Evolutionary conservation across 2,329 filamentous ascomycete genomes (phyloP), one percentile per base, ranked within the genome.

Genomic region (Orbilia javanica): DNA sequence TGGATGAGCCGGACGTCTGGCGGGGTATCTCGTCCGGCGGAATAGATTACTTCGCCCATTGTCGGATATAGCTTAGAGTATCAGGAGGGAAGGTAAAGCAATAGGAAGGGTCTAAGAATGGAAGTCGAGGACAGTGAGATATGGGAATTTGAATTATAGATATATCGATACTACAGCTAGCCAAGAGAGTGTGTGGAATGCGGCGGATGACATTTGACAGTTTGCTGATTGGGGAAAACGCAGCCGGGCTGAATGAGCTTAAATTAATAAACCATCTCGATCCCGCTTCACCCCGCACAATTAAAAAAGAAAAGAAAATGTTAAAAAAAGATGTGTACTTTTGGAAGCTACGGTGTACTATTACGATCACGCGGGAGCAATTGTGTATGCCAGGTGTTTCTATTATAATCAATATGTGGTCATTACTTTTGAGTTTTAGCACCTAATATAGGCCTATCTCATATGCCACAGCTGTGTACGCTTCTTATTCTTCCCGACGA

Each of bases 1-100:
- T 97, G 94, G 34, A 97, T 83, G 69, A 97, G 85, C n/a, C 94
- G 90, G 63, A 97, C 85, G 83, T 93, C 91, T 52, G 93, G 92
- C 48, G 86, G 83, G 52, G 85, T 85, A 69, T 84, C 29, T 36
- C 77, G 78, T n/a, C 80, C 76, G 29, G 80, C 80, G 44, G 79
- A 75, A 68, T 81, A 81, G n/a, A 80, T 81, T 39, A 80, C 60
- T 29, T 78, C 80, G 22, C 66, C 67, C 62, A 52, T 42, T 50
- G 20, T 8, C 10, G 18, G 18, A 66, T 68, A 18, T 67, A 10
- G 4, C 15, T 52, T 18, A 39, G 25, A 15, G 29, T 7, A 13
- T 20, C 27, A 2, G 18, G 31, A 11, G 42, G n/a, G 18, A 42
- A 34, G 55, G 27, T 39, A 39, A n/a, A 27, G 20, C 27, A 46